Evolutionary conservation across 352 stramenopile genomes (phyloP), one percentile per base, ranked within the genome.

Genomic region (Globisporangium polare): DNA sequence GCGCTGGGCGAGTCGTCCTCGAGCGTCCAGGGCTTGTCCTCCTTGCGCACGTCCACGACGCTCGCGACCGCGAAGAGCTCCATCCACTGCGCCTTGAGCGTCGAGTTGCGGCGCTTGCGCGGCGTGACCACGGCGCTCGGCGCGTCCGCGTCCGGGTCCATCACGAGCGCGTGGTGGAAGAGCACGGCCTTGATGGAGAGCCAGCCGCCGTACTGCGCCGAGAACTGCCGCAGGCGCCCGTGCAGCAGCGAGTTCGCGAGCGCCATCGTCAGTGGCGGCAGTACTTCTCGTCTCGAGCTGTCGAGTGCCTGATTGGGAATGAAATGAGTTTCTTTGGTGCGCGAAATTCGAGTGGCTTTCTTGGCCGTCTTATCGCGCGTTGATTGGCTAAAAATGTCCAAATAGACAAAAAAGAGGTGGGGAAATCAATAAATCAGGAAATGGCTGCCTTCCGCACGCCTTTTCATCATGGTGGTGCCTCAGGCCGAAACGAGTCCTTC

Each of bases 191-290:
- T 69, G 52, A 84, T 71, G 57, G 53, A 41, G 46, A 84, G 58
- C 75, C 75, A 84, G 62, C 73, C 75, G 51, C 71, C 75, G 66
- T 78, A 84, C 58, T 81, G 73, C 42, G 73, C 68, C 47, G 71
- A 81, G 66, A 75, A 84, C 67, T 84, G 75, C 37, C 73, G 74
- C 66, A 84, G 49, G 13, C 66, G 62, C 12, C 73, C 75, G 47
- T 71, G 71, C 47, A 68, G 71, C 42, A 84, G 63, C 35, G 73
- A 79, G 47, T 81, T 76, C n/a, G 63, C 60, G 51, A 60, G 45
- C 58, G 50, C 58, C 58, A 63, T 70, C 45, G 58, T n/a, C 24
- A 17, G 24, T 53, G 22, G 22, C 17, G 37, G 5, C 35, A 17
- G 35, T n/a, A n/a, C 1, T 27, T 45, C 12, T 26, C 17, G 9